Conservation (phyloP, 2,329 filamentous ascomycete genomes). For the Rhynchosporium secalis region DNA sequence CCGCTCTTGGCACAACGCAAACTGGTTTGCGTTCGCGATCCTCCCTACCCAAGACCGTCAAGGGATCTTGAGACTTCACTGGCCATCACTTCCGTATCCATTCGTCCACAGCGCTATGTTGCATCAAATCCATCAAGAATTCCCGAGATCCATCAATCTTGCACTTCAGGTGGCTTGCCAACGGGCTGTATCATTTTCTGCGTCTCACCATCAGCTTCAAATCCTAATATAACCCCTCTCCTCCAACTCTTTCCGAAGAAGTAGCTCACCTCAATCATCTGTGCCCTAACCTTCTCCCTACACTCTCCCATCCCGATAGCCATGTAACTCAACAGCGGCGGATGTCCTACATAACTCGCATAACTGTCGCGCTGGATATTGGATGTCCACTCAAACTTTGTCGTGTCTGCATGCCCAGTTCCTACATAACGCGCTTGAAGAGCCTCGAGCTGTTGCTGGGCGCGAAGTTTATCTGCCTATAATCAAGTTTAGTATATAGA, state of each 20-base stretch:
- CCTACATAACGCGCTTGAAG: constrained; percentile 95
- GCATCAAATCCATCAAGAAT: not conserved
- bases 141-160: constrained; percentile 38
- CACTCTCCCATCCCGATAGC: constrained; percentile 85
- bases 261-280: constrained; percentile 69
- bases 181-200: constrained; percentile 70
- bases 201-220: not conserved
- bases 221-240: not conserved
- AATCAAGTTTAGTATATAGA: not conserved
- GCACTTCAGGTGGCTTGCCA: constrained; percentile 63
- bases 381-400: constrained; percentile 94
- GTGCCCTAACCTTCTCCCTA: constrained; percentile 73
- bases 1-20: too few species aligned
- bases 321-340: constrained; percentile 85
- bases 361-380: constrained; percentile 96
- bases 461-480: constrained; percentile 94
- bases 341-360: constrained; percentile 85
- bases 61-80: too few species aligned
- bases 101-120: not conserved
- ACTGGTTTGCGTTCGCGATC: too few species aligned
- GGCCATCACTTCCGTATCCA: not conserved
- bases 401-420: constrained; percentile 94
- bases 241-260: not conserved
- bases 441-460: constrained; percentile 94
- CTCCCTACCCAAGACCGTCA: too few species aligned